These are phyloP conservation scores for Theobroma grandiflorum DNA, from an alignment of 441 rosid genomes.

Conservation along the genomic window DNA sequence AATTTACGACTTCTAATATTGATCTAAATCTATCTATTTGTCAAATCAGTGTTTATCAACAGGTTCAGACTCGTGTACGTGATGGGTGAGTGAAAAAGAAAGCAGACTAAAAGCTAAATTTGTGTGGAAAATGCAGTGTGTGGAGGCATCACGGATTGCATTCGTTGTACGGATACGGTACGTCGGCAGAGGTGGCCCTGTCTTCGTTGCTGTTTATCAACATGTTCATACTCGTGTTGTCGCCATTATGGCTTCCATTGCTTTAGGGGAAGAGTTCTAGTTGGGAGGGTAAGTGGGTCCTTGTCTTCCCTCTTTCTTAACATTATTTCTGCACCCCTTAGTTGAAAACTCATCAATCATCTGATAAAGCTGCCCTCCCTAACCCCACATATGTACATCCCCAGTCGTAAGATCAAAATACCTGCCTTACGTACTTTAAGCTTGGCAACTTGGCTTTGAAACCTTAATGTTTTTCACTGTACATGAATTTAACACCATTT, in stretches of 20 bases:
- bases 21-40: no score
- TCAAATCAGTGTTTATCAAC: no score
- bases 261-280: conserved; percentile 90
- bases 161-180: conserved; percentile 99
- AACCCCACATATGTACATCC: background rate
- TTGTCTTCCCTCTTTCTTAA: background rate
- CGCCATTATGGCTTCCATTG: conserved; percentile 94
- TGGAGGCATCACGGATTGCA: conserved; percentile 97
- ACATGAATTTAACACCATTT: background rate
- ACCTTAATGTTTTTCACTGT: no score
- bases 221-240: conserved; percentile 98
- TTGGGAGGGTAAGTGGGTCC: conserved; percentile 83
- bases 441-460: background rate
- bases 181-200: conserved; percentile 99
- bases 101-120: conserved; percentile 17
- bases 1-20: no score
- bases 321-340: background rate
- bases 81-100: conserved; percentile 27
- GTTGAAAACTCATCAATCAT: conserved; percentile 7
- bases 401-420: conserved; percentile 28
- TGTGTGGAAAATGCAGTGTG: conserved; percentile 65
- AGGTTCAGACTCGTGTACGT: no score
- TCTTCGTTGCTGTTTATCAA: conserved; percentile 97
- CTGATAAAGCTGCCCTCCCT: background rate
- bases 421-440: no score